phyloP scores from a whole-genome alignment of 306 rosid species.

The Mimosa bimucronata region DNA sequence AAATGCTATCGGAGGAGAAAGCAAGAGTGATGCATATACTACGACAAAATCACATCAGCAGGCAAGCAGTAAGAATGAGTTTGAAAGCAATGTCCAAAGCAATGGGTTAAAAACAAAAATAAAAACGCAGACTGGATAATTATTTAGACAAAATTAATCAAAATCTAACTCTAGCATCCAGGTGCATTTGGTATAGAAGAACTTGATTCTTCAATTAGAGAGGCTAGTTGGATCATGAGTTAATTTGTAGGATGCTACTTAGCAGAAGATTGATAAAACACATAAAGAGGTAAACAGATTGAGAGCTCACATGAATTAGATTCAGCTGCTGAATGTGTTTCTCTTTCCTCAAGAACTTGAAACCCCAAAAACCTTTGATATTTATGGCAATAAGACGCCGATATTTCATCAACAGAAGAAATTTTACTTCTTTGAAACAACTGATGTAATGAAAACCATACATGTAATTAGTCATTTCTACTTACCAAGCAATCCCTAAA shows the following conservation, averaged over 20 bases:
- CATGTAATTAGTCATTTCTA: constrained; percentile 31
- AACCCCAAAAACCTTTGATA: constrained; percentile 81
- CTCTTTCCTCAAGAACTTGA: constrained; percentile 67
- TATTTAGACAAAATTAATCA: constrained; percentile 2
- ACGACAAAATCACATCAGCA: constrained; percentile 9
- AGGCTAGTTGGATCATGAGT: constrained; percentile 16
- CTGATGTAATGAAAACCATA: constrained; percentile 15
- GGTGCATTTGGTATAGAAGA: constrained; percentile 1
- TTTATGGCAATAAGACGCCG: constrained; percentile 30
- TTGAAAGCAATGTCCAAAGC: not conserved
- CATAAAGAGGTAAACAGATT: constrained; percentile 27
- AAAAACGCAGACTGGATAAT: constrained; percentile 15
- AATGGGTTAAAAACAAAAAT: not conserved
- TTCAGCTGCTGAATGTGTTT: constrained; percentile 49
- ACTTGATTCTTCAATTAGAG: constrained; percentile 20
- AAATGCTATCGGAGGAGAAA: constrained; percentile 9
- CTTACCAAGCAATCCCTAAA: constrained; percentile 90
- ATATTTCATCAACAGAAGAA: constrained; percentile 32
- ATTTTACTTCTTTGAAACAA: constrained; percentile 29
- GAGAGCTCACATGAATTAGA: constrained; percentile 59
- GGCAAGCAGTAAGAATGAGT: constrained; percentile 10
- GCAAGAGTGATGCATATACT: constrained; percentile 3
- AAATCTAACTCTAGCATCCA: constrained; percentile 23
- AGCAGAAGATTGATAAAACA: constrained; percentile 25
- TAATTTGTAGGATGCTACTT: not conserved